Base-by-base conservation (phyloP, 2,329 filamentous ascomycete genomes). In the Xylariaceae sp. region DNA sequence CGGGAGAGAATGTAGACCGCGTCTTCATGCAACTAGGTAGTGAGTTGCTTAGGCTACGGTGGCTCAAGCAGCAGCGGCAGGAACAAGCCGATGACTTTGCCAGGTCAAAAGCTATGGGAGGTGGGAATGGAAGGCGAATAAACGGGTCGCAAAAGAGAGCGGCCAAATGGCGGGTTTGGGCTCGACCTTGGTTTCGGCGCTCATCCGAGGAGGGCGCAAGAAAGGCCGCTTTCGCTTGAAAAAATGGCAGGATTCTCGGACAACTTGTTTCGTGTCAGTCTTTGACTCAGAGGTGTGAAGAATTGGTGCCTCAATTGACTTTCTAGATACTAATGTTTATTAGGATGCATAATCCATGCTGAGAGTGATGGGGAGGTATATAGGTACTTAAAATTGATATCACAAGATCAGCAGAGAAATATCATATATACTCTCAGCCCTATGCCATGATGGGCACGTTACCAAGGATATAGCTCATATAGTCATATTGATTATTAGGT, bases 1-100 rank as follows among this genome's bases (percentile, higher is more conserved):
- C 68, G 15, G 73, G 72, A n/a, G 68, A 70, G 30, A 69, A 71
- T 23, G 63, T 75, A n/a, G 61, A 64, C 11, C 50, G 55, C 20
- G 27, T 75, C 2, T 75, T 76, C 53, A 62, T 66, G 1, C 54
- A 60, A 16, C 45, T 75, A 2, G 72, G 66, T 2, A 61, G 58
- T 9, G 70, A 74, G 50, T 61, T 74, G 11, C 59, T 76, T n/a
- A 58, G 58, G 49, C 52, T 66, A n/a, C 60, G 65, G 46, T 61
- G 61, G 57, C 52, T 64, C 24, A 52, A 47, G 24, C 58, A 60
- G 40, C 66, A 68, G 55, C 57, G 60, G 20, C 57, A 55, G 36
- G 63, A 66, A 49, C 48, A 57, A 13, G 53, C 54, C 36, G 50
- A 53, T 61, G 49, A 33, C 16, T 15, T 21, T n/a, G 40, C 50